These are phyloP conservation scores for Mycena floridula DNA, from an alignment of 768 basidiomycete genomes.

Conservation along the genomic window DNA sequence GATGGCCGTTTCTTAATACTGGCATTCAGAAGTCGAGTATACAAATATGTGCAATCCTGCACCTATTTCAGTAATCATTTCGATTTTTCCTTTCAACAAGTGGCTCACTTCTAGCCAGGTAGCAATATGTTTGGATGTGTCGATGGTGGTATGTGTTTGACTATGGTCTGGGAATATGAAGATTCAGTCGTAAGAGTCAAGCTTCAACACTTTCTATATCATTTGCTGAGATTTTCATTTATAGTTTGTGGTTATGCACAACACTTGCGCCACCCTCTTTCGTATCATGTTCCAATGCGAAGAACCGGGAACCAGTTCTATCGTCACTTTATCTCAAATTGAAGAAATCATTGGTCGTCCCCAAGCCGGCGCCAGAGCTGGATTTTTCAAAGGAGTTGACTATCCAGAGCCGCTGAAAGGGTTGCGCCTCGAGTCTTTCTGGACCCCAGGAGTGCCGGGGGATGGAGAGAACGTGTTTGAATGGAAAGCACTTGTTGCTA, in stretches of 20 bases:
- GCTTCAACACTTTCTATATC: background rate
- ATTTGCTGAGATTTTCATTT: background rate
- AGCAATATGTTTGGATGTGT: background rate
- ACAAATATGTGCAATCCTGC: constrained; percentile 2
- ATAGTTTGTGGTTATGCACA: constrained; percentile 12
- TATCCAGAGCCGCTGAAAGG: constrained; percentile 16
- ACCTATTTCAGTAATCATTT: too few species aligned
- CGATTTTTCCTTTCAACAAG: too few species aligned
- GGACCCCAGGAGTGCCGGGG: constrained; percentile 5
- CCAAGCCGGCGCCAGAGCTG: constrained; percentile 8
- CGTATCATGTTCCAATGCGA: constrained; percentile 13
- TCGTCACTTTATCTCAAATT: constrained; percentile 11
- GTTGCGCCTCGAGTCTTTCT: constrained; percentile 16
- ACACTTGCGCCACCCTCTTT: constrained; percentile 13
- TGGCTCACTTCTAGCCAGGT: too few species aligned
- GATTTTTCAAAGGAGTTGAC: constrained; percentile 11
- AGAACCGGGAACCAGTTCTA: constrained; percentile 1
- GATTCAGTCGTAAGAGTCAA: constrained; percentile 7
- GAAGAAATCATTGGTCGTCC: constrained; percentile 18
- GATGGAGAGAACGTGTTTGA: constrained; percentile 12
- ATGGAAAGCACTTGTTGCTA: constrained; percentile 11
- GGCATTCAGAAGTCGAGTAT: background rate
- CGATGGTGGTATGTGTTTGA: constrained; percentile 1
- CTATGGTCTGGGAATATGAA: constrained; percentile 9
- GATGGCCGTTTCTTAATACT: background rate